phyloP scores from a whole-genome alignment of 495 filamentous ascomycete genomes.

The Aspergillus steynii region DNA sequence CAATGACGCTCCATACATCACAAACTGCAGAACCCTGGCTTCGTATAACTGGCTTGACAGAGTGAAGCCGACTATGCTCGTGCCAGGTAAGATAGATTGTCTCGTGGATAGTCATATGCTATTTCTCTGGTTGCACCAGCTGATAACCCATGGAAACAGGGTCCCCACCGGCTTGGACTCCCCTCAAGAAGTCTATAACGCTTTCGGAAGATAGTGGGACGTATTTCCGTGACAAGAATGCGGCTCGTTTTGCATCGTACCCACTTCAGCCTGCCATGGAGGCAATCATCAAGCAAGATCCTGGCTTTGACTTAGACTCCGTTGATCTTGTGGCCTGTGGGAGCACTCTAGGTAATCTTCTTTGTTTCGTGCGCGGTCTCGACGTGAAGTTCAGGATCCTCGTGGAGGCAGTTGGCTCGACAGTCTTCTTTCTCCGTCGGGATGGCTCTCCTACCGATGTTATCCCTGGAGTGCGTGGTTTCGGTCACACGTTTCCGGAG shows the following conservation, averaged over 20 bases:
- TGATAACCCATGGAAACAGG: conserved; percentile 34
- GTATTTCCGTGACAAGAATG: conserved; percentile 64
- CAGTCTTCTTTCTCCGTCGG: conserved; percentile 61
- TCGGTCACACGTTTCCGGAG: conserved; percentile 65
- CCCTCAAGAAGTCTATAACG: conserved; percentile 32
- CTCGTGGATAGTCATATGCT: not conserved
- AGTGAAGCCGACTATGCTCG: conserved; percentile 41
- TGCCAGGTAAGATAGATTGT: conserved; percentile 46
- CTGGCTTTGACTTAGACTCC: conserved; percentile 33
- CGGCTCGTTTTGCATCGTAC: conserved; percentile 54
- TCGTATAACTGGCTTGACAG: conserved; percentile 58
- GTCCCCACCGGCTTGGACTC: conserved; percentile 59
- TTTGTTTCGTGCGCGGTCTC: conserved; percentile 51
- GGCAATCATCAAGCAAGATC: conserved; percentile 37
- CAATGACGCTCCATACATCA: conserved; percentile 21
- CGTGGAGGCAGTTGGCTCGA: conserved; percentile 59
- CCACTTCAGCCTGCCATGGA: conserved; percentile 61
- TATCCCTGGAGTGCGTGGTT: conserved; percentile 56
- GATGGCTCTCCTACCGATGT: conserved; percentile 55
- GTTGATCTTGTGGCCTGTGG: conserved; percentile 64
- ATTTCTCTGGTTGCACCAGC: not conserved
- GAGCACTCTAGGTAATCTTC: conserved; percentile 59
- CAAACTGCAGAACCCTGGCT: conserved; percentile 31
- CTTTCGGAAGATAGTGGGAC: conserved; percentile 52
- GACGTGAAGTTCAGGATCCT: conserved; percentile 57